Evolutionary conservation across 169 alveolate species (phyloP), one percentile per base, ranked within the genome.

Genomic region (Eimeria sp.): DNA sequence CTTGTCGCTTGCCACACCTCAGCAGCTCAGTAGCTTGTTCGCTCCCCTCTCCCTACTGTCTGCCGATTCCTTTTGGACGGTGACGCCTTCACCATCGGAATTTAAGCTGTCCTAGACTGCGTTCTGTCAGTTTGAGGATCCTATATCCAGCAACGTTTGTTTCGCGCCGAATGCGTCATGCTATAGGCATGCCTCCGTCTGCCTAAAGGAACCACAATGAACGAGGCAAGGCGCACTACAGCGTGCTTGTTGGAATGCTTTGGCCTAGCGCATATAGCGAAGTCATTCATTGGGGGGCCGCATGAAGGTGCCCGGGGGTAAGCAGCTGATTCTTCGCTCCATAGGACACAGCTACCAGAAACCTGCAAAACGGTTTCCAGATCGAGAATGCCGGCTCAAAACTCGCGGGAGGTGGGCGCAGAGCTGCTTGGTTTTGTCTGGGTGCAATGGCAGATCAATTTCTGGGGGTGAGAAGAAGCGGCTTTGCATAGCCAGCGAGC

Each of bases 381-480:
- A 11, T 22, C 45, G 88, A 78, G 65, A 9, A n/a, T 47, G 30
- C 30, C 25, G 22, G 75, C 45, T 73, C 18, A 83, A 16, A 54
- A 27, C 30, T 83, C 57, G 34, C 88, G 88, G 14, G 40, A 34
- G 58, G 49, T 54, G 43, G 25, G 73, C 73, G 51, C 67, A n/a
- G 57, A 18, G 91, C 51, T 83, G 10, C 65, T 30, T 47, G 34
- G 6, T 49, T 30, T 54, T 6, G 57, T 22, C 45, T 47, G 51
- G 7, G 51, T 16, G 47, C 65, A 45, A 43, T 13, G n/a, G 88
- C 92, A 97, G 98, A 88, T 98, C 98, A 13, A 82, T 98, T 51
- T 97, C 98, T 14, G 98, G 98, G 16, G 98, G 98, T 7, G 98
- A 98, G 91, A 96, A 97, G 94, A 96, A 97, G 76, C 97, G 98